Evolutionary conservation across 148 eudicot genomes (phyloP).

Genomic region (Chenopodium album): DNA sequence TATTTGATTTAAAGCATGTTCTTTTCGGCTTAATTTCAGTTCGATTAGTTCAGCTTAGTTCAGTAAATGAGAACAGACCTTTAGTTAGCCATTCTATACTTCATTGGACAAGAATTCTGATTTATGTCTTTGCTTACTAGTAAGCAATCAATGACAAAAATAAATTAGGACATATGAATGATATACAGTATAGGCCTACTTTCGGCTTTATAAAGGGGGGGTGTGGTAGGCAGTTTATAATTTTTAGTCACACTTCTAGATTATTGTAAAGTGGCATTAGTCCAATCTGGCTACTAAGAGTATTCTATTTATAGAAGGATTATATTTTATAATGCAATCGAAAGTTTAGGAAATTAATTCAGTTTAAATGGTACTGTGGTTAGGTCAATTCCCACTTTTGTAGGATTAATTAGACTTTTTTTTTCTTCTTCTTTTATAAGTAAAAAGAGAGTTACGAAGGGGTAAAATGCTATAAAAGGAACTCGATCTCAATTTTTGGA

Average conservation of each 20-base stretch:
- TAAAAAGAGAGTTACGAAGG: no score
- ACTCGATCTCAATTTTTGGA: no score
- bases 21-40: no score
- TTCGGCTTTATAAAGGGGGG: neutral
- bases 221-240: neutral
- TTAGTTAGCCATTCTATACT: no score
- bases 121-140: neutral
- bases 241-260: neutral
- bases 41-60: no score
- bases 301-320: neutral
- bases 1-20: no score
- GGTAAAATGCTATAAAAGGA: no score
- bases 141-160: neutral
- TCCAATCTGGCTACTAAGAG: neutral
- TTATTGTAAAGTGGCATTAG: neutral
- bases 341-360: no score
- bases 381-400: conserved; percentile 2
- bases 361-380: neutral
- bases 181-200: neutral
- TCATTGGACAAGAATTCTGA: no score
- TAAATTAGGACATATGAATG: neutral
- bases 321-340: no score
- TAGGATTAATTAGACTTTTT: neutral
- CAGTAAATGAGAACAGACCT: no score
- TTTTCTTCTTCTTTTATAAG: no score